phyloP scores from a whole-genome alignment of 2,329 filamentous ascomycete species.

The Neonectria neomacrospora region DNA sequence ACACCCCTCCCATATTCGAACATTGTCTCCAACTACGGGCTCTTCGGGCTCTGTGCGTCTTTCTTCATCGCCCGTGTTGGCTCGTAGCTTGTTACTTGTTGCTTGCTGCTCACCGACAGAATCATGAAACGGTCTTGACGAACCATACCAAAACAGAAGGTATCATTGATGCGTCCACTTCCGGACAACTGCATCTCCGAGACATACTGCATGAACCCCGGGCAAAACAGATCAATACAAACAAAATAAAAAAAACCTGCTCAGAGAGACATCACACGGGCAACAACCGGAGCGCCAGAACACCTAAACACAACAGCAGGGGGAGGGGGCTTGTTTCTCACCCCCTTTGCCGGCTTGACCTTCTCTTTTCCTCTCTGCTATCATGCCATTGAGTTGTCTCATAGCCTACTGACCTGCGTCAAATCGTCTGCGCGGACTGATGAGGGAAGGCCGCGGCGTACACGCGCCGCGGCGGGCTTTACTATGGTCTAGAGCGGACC shows the following conservation, averaged over 20 bases:
- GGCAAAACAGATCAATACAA: neutral
- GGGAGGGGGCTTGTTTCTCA: neutral
- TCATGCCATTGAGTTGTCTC: neutral
- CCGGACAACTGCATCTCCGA: neutral
- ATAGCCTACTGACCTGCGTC: neutral
- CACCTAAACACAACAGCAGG: neutral
- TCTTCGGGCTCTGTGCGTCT: neutral
- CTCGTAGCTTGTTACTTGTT: no score
- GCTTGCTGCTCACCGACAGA: neutral
- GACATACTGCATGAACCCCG: no score
- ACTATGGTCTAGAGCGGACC: slow-evolving; percentile 25
- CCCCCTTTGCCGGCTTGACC: neutral
- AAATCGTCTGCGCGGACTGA: neutral
- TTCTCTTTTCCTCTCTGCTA: neutral
- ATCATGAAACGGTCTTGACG: neutral
- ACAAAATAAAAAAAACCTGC: neutral
- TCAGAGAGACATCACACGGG: neutral
- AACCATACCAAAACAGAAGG: neutral
- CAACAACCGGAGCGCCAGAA: neutral
- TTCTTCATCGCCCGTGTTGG: neutral
- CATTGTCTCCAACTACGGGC: neutral
- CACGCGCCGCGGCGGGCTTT: slow-evolving; percentile 7
- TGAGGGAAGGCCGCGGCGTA: neutral
- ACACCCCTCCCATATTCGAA: slow-evolving; percentile 6
- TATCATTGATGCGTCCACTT: neutral